These are phyloP conservation scores for Cyclanthera cordifolia DNA, from an alignment of 306 rosid genomes.

Conservation along the genomic window DNA sequence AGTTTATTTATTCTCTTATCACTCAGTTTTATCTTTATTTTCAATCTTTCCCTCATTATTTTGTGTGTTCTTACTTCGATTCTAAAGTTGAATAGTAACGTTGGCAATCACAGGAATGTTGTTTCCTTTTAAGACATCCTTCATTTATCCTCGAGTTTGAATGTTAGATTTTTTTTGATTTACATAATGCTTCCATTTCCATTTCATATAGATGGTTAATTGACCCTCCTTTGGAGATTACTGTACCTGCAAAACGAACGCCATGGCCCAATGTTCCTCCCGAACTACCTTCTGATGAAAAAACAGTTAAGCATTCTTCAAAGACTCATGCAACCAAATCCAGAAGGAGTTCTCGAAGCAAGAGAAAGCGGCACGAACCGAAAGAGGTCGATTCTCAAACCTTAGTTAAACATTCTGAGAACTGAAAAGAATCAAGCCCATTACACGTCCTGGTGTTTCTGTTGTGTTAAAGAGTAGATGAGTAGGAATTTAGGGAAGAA, in stretches of 20 bases:
- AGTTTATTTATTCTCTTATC: background rate
- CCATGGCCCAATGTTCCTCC: conserved; percentile 98
- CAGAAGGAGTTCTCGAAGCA: conserved; percentile 48
- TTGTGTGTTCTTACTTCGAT: background rate
- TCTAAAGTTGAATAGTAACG: background rate
- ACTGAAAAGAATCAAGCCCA: conserved; percentile 22
- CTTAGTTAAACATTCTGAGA: conserved; percentile 42
- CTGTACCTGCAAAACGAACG: conserved; percentile 71
- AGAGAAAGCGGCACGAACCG: conserved; percentile 75
- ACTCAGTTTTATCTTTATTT: background rate
- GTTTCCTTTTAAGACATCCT: background rate
- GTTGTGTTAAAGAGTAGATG: background rate
- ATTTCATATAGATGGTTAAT: conserved; percentile 62
- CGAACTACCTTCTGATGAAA: conserved; percentile 63
- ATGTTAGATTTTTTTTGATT: background rate
- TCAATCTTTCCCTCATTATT: background rate
- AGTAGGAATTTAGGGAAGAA: conserved; percentile 1
- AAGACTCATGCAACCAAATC: conserved; percentile 57
- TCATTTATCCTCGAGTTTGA: background rate
- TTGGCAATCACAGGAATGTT: background rate
- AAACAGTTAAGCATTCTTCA: conserved; percentile 36
- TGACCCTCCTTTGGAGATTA: conserved; percentile 87
- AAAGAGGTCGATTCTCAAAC: conserved; percentile 46
- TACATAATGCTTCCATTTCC: background rate
- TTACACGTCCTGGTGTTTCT: conserved; percentile 12